A percentile compares a stretch with the other conserved stretches of the same genome.
Evolutionary conservation across 139 green algal genomes (phyloP).

Genomic region (Desmodesmus armatus): DNA sequence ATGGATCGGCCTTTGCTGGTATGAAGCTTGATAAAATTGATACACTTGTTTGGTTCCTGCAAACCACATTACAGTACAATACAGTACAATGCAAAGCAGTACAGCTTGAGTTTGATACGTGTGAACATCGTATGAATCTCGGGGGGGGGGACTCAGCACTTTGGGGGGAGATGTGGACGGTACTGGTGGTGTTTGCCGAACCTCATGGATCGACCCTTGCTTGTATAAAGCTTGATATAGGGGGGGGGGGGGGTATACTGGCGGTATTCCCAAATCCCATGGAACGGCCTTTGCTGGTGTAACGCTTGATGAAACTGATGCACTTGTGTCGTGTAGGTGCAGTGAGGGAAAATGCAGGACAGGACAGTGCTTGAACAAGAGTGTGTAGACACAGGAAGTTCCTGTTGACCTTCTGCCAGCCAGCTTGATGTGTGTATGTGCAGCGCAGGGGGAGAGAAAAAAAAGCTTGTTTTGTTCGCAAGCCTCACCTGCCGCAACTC

Average conservation of each 20-base stretch:
- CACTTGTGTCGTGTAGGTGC: not conserved
- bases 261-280: not conserved
- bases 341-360: not conserved
- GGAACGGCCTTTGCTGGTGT: not conserved
- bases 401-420: not conserved
- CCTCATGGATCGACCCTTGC: conserved; percentile 20
- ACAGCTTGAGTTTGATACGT: too few species aligned
- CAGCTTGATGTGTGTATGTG: too few species aligned
- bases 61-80: too few species aligned
- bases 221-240: conserved; percentile 43
- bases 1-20: conserved; percentile 41
- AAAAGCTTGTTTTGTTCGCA: too few species aligned
- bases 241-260: too few species aligned
- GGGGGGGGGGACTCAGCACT: too few species aligned
- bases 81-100: too few species aligned
- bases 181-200: conserved; percentile 30
- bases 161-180: not conserved
- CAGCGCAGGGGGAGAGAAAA: too few species aligned
- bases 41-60: too few species aligned
- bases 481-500: conserved; percentile 11
- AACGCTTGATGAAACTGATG: not conserved
- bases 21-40: conserved; percentile 39
- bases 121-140: too few species aligned
- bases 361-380: not conserved
- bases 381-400: not conserved